Evolutionary conservation across 352 stramenopile species (phyloP), one percentile per base, ranked within the genome.

Genomic region (Pythium phragmitis): DNA sequence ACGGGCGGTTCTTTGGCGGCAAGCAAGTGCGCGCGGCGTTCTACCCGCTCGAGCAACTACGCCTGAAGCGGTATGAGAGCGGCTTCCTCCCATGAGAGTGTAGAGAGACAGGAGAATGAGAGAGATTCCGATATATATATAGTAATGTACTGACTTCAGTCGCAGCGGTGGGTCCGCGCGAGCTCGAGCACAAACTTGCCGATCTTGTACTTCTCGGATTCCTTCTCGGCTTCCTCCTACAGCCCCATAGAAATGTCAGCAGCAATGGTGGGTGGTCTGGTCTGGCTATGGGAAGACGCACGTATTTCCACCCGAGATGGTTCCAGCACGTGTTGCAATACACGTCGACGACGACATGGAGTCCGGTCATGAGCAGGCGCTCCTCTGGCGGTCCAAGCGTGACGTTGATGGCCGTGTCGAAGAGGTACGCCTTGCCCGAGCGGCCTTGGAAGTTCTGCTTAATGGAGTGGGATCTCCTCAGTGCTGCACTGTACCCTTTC

Each of bases 161-260:
- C 50, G 34, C 67, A 41, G 34, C 82, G 79, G 50, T 85, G 67
- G 47, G 82, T 91, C 74, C 97, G 92, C 66, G 96, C 95, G 65
- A 98, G 93, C 73, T 99, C 94, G 61, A 99, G 88, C 71, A 99
- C 98, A 76, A 94, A 98, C 66, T 98, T 98, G 62, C 94, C 94
- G 75, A 98, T 93, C 72, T 98, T 98, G 81, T 98, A 98, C 72
- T 97, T 98, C 74, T 98, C 89, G 67, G 75, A 92, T 43, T 82
- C 73, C 56, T 98, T 91, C 61, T 98, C 94, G 39, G 94, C 94
- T 67, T 94, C 94, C 66, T 92, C 84, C 82, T 93, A 67, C 13
- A 19, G 23, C 16, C 7, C 17, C 60, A 12, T 12, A 49, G 11
- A 41, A 55, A 46, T 7, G 50, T 43, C 34, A 48, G 21, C 26